Evolutionary conservation across 2,329 filamentous ascomycete species (phyloP).

Genomic region (Neurospora sp.): DNA sequence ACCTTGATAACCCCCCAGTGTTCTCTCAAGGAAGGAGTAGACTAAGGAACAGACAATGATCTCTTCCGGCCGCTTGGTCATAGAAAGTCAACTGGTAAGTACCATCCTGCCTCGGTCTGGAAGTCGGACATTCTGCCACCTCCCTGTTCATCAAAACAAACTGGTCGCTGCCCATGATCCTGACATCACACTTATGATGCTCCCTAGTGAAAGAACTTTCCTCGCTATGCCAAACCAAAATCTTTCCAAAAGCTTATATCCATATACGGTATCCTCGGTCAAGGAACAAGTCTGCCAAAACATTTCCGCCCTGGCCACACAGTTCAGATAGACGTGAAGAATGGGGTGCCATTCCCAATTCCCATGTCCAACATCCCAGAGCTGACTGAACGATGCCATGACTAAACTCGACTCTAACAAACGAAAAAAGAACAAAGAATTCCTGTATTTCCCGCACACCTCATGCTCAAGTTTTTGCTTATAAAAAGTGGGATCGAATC

Average conservation of each 20-base stretch:
- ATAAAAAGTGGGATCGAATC: background rate
- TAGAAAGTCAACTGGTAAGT: background rate
- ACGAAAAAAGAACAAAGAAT: background rate
- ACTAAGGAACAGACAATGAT: background rate
- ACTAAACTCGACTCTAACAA: background rate
- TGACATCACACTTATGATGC: background rate
- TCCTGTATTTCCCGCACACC: background rate
- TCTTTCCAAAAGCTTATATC: background rate
- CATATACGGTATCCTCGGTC: background rate
- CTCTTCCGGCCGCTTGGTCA: background rate
- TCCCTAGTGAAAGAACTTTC: background rate
- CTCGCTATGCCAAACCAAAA: background rate
- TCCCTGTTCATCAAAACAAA: background rate
- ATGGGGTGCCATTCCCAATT: background rate
- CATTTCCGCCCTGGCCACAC: background rate
- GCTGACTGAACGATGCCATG: background rate
- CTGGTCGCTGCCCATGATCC: background rate
- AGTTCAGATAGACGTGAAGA: background rate
- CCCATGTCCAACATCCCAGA: background rate
- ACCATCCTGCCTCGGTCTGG: background rate
- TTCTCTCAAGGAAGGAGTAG: background rate
- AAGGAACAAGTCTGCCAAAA: background rate
- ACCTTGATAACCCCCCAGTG: background rate
- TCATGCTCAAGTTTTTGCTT: background rate
- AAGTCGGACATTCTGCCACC: background rate